Evolutionary conservation across 106 monocot genomes (phyloP).

Genomic region (Alisma plantagoaquatica): DNA sequence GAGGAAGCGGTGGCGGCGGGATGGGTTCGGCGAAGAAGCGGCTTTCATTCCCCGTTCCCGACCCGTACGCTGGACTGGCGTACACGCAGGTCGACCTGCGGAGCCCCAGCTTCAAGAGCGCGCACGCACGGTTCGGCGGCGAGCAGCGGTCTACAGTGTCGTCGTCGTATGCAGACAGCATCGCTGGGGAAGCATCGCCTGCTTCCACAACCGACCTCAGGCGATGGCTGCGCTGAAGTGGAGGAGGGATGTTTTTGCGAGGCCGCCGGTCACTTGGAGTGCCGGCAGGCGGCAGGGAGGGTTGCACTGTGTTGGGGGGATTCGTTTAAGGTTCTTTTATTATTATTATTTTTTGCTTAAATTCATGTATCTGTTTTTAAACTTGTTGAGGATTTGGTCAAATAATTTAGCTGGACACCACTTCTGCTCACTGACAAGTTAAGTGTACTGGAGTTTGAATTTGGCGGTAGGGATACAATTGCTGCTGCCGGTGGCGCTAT

Average conservation of each 20-base stretch:
- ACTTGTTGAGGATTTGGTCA: no score
- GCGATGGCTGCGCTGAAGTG: conserved; percentile 67
- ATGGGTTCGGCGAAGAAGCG: conserved; percentile 56
- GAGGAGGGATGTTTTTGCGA: no score
- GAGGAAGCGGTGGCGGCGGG: no score
- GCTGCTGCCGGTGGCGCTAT: no score
- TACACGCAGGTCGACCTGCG: conserved; percentile 38
- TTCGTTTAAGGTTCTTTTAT: no score
- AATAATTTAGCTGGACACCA: no score
- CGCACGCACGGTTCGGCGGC: conserved; percentile 33
- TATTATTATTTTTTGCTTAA: no score
- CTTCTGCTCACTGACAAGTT: no score
- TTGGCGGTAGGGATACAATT: no score
- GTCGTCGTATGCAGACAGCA: conserved; percentile 49
- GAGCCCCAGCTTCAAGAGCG: conserved; percentile 83
- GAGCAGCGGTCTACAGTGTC: conserved; percentile 69
- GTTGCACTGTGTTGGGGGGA: not conserved
- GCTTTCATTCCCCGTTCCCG: conserved; percentile 62
- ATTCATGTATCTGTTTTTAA: no score
- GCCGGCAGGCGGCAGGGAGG: not conserved
- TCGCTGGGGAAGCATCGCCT: conserved; percentile 73
- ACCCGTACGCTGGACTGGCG: conserved; percentile 7
- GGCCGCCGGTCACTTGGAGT: no score
- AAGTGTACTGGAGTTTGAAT: no score
- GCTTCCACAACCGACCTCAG: conserved; percentile 81